phyloP scores from a whole-genome alignment of 2,329 filamentous ascomycete genomes.

The Xylariales sp. region DNA sequence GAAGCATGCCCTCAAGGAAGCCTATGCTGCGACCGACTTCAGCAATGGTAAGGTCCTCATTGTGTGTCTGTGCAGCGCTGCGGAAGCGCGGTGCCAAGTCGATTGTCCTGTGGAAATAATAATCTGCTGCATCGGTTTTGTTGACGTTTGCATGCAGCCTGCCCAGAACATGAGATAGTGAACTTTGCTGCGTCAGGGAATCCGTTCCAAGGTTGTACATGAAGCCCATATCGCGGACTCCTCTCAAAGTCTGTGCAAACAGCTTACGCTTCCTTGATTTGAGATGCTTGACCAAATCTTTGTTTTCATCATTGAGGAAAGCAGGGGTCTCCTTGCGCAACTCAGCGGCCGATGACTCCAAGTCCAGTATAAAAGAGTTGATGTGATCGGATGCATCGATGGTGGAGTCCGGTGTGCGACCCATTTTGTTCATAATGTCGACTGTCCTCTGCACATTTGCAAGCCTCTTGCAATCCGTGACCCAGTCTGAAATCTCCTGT shows the following conservation, averaged over 20 bases:
- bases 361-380: constrained; percentile 62
- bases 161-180: constrained; percentile 66
- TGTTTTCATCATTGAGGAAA: constrained; percentile 82
- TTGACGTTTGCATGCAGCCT: constrained; percentile 38
- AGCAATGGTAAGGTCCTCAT: constrained; percentile 76
- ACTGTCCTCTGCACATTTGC: constrained; percentile 66
- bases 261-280: constrained; percentile 87
- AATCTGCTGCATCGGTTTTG: constrained; percentile 49
- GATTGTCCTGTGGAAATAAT: constrained; percentile 75
- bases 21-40: constrained; percentile 77
- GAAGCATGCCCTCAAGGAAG: constrained; percentile 80
- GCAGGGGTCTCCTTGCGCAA: constrained; percentile 81
- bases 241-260: constrained; percentile 82
- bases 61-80: constrained; percentile 66
- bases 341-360: constrained; percentile 64
- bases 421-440: constrained; percentile 67
- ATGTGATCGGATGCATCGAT: constrained; percentile 58
- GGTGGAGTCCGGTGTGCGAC: constrained; percentile 43
- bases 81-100: constrained; percentile 69
- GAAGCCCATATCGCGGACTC: constrained; percentile 84
- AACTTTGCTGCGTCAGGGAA: constrained; percentile 67
- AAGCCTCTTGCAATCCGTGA: constrained; percentile 57
- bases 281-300: constrained; percentile 76
- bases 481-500: constrained; percentile 31
- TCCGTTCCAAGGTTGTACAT: constrained; percentile 75